A percentile compares a stretch with the other conserved stretches of the same genome.
Evolutionary conservation across 1,139 yeast species (phyloP).

Genomic region (Fermentozyma sake): DNA sequence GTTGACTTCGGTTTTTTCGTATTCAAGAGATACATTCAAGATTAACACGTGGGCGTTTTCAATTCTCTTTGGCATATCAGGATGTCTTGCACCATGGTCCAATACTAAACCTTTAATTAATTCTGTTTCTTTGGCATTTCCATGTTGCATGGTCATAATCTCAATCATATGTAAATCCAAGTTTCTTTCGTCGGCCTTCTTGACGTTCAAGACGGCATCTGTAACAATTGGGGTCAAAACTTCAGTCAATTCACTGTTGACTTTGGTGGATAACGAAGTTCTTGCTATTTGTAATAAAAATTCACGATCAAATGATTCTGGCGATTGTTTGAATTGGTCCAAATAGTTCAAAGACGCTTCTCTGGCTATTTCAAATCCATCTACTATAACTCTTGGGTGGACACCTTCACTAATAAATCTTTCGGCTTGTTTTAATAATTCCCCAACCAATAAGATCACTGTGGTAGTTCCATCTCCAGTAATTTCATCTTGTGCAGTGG

Average conservation of each 20-base stretch:
- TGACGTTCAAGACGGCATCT: conserved; percentile 86
- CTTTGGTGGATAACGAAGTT: conserved; percentile 84
- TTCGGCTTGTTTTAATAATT: conserved; percentile 89
- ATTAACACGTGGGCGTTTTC: conserved; percentile 82
- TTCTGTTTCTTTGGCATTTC: conserved; percentile 77
- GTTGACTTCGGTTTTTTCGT: conserved; percentile 97
- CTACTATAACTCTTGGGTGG: conserved; percentile 91
- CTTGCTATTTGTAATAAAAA: conserved; percentile 87
- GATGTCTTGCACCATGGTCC: conserved; percentile 99
- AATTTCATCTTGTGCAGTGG: conserved; percentile 97
- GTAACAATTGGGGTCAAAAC: conserved; percentile 90
- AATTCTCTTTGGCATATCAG: conserved; percentile 93
- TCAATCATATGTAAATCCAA: conserved; percentile 96
- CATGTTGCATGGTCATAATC: conserved; percentile 97
- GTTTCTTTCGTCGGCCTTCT: conserved; percentile 43
- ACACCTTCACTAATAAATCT: conserved; percentile 89
- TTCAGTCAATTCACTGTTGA: conserved; percentile 68
- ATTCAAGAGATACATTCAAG: conserved; percentile 90
- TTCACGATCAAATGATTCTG: conserved; percentile 67
- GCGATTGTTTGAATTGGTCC: conserved; percentile 53
- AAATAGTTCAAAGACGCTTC: conserved; percentile 66
- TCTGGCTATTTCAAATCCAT: conserved; percentile 91
- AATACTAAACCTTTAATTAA: conserved; percentile 86
- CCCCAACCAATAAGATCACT: conserved; percentile 92
- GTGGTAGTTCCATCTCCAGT: conserved; percentile 99